A percentile compares a stretch with the other conserved stretches of the same genome.
phyloP scores from a whole-genome alignment of 2,329 filamentous ascomycete genomes.

The Alternaria triticina region DNA sequence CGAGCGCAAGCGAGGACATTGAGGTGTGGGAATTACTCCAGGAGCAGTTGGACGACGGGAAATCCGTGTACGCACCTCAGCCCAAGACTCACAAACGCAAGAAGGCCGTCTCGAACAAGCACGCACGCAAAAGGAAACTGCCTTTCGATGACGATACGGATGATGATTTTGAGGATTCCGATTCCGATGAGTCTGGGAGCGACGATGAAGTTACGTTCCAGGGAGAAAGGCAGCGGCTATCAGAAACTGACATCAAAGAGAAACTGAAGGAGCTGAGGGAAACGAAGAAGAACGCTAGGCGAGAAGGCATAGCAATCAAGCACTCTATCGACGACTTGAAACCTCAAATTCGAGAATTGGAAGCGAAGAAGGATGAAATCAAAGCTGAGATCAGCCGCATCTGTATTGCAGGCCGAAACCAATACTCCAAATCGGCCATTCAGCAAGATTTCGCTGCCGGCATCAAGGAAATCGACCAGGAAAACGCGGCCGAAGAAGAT shows the following conservation, averaged over 20 bases:
- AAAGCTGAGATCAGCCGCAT: constrained; percentile 46
- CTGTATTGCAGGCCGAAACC: constrained; percentile 64
- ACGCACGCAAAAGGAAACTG: constrained; percentile 1
- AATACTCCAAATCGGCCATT: constrained; percentile 62
- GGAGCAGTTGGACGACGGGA: constrained; percentile 49
- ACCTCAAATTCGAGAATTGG: constrained; percentile 33
- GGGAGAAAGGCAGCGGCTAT: constrained; percentile 47
- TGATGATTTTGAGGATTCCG: constrained; percentile 14
- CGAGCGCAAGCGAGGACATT: constrained; percentile 51
- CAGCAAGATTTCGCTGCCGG: constrained; percentile 65
- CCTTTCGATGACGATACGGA: not conserved
- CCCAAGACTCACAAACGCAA: constrained; percentile 52
- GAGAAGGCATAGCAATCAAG: constrained; percentile 35
- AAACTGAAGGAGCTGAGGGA: constrained; percentile 55
- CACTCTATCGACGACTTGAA: constrained; percentile 40
- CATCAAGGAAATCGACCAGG: constrained; percentile 66
- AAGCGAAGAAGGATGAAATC: constrained; percentile 39
- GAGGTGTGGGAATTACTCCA: constrained; percentile 55
- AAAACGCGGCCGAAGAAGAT: constrained; percentile 60
- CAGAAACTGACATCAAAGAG: constrained; percentile 47
- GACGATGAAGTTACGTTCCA: constrained; percentile 22
- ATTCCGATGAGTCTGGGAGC: constrained; percentile 31
- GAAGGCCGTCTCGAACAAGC: constrained; percentile 8
- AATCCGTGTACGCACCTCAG: constrained; percentile 51
- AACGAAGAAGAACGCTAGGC: constrained; percentile 51